Conservation (phyloP, 352 stramenopile genomes). For the Thraustotheca clavata region DNA sequence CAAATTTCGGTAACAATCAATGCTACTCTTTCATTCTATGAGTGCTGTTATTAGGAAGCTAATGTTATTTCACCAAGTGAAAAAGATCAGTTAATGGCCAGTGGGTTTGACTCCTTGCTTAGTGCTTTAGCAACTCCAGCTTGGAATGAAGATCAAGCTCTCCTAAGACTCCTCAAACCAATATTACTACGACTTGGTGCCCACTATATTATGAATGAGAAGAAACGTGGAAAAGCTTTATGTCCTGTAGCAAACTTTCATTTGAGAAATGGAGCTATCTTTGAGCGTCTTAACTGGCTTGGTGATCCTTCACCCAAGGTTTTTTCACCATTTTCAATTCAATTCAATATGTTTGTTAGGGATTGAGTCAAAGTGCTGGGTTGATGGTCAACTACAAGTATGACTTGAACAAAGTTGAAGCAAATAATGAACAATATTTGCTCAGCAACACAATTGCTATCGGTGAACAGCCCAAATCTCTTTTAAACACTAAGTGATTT, state of each 20-base stretch:
- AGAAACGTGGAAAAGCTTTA: constrained; percentile 76
- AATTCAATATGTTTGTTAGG: constrained; percentile 27
- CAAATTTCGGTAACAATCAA: constrained; percentile 29
- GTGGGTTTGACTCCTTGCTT: background rate
- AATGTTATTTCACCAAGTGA: background rate
- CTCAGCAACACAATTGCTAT: constrained; percentile 69
- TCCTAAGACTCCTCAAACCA: constrained; percentile 41
- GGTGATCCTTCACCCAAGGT: constrained; percentile 71
- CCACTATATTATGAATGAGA: constrained; percentile 68
- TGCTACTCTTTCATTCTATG: background rate
- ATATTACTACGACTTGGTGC: constrained; percentile 56
- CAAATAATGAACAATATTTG: constrained; percentile 80
- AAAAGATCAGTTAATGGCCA: background rate
- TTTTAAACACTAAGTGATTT: constrained; percentile 39
- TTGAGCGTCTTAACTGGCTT: constrained; percentile 80
- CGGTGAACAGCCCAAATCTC: constrained; percentile 46
- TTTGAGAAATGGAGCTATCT: constrained; percentile 77
- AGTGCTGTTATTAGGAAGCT: background rate
- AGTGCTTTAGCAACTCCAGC: constrained; percentile 33
- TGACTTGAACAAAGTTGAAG: constrained; percentile 54
- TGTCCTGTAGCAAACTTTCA: constrained; percentile 80
- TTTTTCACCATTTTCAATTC: background rate
- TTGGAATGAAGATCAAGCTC: constrained; percentile 37
- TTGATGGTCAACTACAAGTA: constrained; percentile 88
- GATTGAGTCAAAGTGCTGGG: constrained; percentile 57